Percentiles rank a stretch among this genome's conserved stretches.
Evolutionary conservation across 2,329 filamentous ascomycete genomes (phyloP).

Genomic region (Lecanicillium sp.): DNA sequence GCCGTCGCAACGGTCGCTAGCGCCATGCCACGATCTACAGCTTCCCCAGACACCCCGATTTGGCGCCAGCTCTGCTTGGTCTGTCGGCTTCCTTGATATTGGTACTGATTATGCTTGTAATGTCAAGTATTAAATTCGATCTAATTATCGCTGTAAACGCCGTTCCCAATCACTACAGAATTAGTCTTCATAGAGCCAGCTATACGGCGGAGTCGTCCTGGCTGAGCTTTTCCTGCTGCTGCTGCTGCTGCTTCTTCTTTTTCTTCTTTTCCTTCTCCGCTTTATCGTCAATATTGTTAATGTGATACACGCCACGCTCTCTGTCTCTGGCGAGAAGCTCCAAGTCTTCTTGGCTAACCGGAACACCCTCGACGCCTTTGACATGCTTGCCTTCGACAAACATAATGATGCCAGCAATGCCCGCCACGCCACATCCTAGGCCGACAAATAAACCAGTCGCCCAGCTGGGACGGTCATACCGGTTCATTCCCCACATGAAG

Average conservation of each 20-base stretch:
- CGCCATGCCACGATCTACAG: too few relatives aligned
- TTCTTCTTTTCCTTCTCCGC: slow-evolving; percentile 14
- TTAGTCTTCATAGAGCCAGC: too few relatives aligned
- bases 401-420: slow-evolving; percentile 59
- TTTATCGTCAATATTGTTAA: slow-evolving; percentile 33
- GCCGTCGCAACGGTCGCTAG: too few relatives aligned
- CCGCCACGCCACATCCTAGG: slow-evolving; percentile 63
- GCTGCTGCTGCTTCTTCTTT: slow-evolving; percentile 8
- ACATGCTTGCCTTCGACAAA: slow-evolving; percentile 65
- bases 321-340: slow-evolving; percentile 42
- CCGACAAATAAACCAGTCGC: slow-evolving; percentile 72
- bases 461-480: slow-evolving; percentile 70
- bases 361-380: slow-evolving; percentile 64
- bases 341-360: slow-evolving; percentile 48
- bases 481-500: slow-evolving; percentile 78
- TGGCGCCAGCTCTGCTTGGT: too few relatives aligned
- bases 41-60: too few relatives aligned
- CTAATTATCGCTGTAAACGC: too few relatives aligned
- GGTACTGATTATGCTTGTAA: too few relatives aligned
- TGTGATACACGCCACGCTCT: slow-evolving; percentile 50
- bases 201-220: too few relatives aligned
- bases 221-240: neutral
- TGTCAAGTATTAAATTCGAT: too few relatives aligned
- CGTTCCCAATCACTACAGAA: too few relatives aligned
- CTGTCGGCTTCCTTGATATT: too few relatives aligned